phyloP scores from a whole-genome alignment of 2,329 filamentous ascomycete genomes.

The Beauveria bassiana region DNA sequence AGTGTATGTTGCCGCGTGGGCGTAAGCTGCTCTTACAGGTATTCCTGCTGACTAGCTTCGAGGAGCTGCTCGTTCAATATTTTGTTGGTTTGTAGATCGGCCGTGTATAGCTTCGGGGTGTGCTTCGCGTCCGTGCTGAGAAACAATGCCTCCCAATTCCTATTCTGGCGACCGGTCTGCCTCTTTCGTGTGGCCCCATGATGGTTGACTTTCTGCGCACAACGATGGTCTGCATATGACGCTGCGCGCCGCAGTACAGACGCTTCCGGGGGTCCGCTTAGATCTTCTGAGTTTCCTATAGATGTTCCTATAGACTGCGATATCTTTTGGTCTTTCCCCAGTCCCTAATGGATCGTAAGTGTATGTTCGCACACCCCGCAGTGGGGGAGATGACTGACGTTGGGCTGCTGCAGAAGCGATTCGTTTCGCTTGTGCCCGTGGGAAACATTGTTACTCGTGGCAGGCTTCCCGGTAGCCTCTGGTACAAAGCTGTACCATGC shows the following conservation, averaged over 20 bases:
- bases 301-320: conserved; percentile 50
- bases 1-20: background rate
- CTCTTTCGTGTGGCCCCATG: conserved; percentile 28
- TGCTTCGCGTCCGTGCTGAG: conserved; percentile 19
- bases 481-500: conserved; percentile 76
- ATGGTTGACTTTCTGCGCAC: conserved; percentile 40
- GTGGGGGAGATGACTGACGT: conserved; percentile 36
- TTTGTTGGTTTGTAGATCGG: conserved; percentile 15
- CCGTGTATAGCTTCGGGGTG: background rate
- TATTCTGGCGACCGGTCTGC: conserved; percentile 29
- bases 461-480: conserved; percentile 46
- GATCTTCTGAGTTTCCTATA: conserved; percentile 47
- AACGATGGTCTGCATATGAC: conserved; percentile 71
- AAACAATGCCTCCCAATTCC: conserved; percentile 43
- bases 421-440: conserved; percentile 57
- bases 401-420: conserved; percentile 61
- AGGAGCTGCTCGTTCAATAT: conserved; percentile 59
- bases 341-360: conserved; percentile 35
- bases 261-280: conserved; percentile 57
- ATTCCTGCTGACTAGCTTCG: conserved; percentile 77
- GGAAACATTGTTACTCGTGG: conserved; percentile 34
- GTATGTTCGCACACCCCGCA: conserved; percentile 16
- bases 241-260: conserved; percentile 58
- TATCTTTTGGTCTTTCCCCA: conserved; percentile 41
- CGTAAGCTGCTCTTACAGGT: conserved; percentile 51